Base-by-base conservation (phyloP, 352 stramenopile genomes). In the Globisporangium echinulatum region DNA sequence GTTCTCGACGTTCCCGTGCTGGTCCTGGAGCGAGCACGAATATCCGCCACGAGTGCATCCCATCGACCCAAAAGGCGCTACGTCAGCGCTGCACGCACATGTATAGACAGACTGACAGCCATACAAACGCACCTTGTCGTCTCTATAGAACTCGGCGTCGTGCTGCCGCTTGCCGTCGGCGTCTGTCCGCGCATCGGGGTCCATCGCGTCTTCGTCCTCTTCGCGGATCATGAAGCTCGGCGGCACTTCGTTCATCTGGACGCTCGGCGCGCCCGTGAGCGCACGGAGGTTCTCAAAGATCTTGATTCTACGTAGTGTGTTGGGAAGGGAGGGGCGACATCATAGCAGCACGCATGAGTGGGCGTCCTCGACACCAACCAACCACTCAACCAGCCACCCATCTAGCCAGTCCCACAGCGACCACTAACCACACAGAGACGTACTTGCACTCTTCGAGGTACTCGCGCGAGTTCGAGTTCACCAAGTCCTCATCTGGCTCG, bases 391-490 rank as follows among this genome's bases (percentile, higher is more conserved):
- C 25, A 33, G 25, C 25, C 25, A 33, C 25, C 25, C 2, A 33
- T 33, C 25, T 33, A 33, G 25, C 25, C 25, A 33, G 2, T 3
- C 25, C 25, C 25, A 0, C 25, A 33, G 25, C 25, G 25, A 33
- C 25, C 25, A 3, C 25, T 3, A 33, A 33, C 33, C 10, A 4
- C 2, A 7, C 56, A 2, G 51, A 15, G 2, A 79, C 77, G 57
- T 79, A 92, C 84, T 89, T 95, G 71, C 85, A 88, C 54, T 94
- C 79, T 40, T 95, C 82, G 47, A 94, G 63, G 54, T 95, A 95
- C 55, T 91, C 85, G 50, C 68, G 79, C n/a, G 82, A 87, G 63
- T 95, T 95, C 48, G 66, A 71, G 59, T 95, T 94, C 50, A 93
- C 81, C 25, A 92, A 63, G 13, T 94, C 81, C 17, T 70, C 62